A percentile compares a stretch with the other conserved stretches of the same genome.
Conservation (phyloP, 176 grass and related monocot species). For the Typha latifolia region DNA sequence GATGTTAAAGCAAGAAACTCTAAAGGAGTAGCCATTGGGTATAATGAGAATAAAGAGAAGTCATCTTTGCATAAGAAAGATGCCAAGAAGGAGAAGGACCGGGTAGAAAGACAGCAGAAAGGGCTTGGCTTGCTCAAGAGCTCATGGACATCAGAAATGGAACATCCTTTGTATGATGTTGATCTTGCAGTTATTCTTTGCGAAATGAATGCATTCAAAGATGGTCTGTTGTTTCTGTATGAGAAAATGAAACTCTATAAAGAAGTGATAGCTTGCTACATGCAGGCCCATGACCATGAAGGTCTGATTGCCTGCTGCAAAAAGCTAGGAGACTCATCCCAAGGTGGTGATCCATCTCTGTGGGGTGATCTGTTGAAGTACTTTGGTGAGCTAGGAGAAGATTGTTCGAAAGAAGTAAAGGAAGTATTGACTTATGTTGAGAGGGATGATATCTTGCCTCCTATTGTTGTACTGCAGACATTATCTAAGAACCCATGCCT, state of each 20-base stretch:
- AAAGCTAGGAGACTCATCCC: slow-evolving; percentile 81
- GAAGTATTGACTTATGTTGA: slow-evolving; percentile 91
- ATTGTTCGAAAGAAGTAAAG: slow-evolving; percentile 95
- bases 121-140: slow-evolving; percentile 76
- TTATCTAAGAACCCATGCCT: slow-evolving; percentile 75
- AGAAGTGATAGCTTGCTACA: slow-evolving; percentile 96
- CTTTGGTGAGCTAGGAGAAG: slow-evolving; percentile 84
- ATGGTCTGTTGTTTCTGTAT: slow-evolving; percentile 83
- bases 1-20: slow-evolving; percentile 37
- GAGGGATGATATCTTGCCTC: slow-evolving; percentile 84
- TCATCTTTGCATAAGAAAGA: slow-evolving; percentile 29
- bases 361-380: slow-evolving; percentile 96
- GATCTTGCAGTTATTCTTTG: slow-evolving; percentile 90
- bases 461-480: slow-evolving; percentile 83
- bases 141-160: slow-evolving; percentile 75
- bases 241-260: slow-evolving; percentile 93
- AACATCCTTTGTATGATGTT: slow-evolving; percentile 80
- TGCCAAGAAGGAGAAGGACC: slow-evolving; percentile 32
- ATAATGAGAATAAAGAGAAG: slow-evolving; percentile 35
- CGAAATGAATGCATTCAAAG: slow-evolving; percentile 80
- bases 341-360: slow-evolving; percentile 73
- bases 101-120: slow-evolving; percentile 61
- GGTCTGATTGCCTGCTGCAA: slow-evolving; percentile 95
- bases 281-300: slow-evolving; percentile 89
- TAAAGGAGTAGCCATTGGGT: slow-evolving; percentile 42